Evolutionary conservation across 257 asterid species (phyloP).

Genomic region (Petunia secreta): DNA sequence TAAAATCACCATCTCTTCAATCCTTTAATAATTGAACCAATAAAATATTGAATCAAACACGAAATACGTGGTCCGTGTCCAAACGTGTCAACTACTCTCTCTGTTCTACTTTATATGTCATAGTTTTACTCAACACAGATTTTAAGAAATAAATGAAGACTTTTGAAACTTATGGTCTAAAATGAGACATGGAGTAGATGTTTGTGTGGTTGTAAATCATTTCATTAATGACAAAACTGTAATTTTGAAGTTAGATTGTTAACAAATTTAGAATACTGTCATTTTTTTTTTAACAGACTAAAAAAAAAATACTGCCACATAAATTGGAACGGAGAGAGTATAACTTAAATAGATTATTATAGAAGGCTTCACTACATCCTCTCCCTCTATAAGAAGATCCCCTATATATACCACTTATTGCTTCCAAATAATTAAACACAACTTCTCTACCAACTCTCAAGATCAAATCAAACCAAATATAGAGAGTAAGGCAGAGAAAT

Average conservation of each 20-base stretch:
- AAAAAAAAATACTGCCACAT: too few species aligned
- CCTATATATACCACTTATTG: not conserved
- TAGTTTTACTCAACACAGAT: too few species aligned
- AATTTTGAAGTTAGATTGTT: too few species aligned
- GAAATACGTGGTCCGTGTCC: not conserved
- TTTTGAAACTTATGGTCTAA: too few species aligned
- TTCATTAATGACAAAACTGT: too few species aligned
- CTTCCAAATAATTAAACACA: not conserved
- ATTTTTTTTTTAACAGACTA: too few species aligned
- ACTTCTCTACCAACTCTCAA: slow-evolving; percentile 1
- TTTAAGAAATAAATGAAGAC: too few species aligned
- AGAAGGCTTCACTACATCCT: not conserved
- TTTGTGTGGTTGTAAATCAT: too few species aligned
- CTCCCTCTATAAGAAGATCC: not conserved
- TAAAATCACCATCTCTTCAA: not conserved
- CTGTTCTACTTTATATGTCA: too few species aligned
- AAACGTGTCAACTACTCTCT: slow-evolving; percentile 4
- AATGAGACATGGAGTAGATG: too few species aligned
- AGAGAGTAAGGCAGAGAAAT: not conserved
- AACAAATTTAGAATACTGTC: too few species aligned
- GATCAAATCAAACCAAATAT: not conserved
- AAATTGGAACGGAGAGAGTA: not conserved
- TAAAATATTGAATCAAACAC: not conserved
- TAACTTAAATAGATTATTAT: not conserved
- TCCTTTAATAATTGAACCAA: not conserved